Percentiles rank a stretch among this genome's conserved stretches.
Evolutionary conservation across 169 alveolate species (phyloP).

Genomic region (Cystoisospora suis): DNA sequence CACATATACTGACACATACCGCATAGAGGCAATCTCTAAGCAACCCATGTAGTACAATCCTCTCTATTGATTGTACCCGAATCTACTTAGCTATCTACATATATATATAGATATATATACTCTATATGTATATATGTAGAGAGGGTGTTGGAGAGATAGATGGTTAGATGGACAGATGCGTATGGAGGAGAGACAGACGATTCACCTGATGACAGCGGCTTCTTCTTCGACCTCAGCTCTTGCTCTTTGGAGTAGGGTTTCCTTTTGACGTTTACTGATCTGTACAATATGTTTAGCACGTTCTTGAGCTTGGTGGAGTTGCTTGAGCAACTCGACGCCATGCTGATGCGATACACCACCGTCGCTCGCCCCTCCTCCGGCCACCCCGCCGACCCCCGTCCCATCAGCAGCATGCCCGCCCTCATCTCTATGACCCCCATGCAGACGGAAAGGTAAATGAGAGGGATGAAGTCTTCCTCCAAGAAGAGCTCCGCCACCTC

Average conservation of each 20-base stretch:
- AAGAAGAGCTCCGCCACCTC: neutral
- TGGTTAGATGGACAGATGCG: neutral
- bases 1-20: too few relatives aligned
- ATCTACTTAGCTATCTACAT: neutral
- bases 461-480: conserved; percentile 27
- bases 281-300: neutral
- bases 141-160: neutral
- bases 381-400: too few relatives aligned
- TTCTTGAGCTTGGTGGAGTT: conserved; percentile 26
- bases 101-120: too few relatives aligned
- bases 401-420: too few relatives aligned
- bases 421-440: too few relatives aligned
- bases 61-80: neutral
- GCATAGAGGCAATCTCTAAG: too few relatives aligned
- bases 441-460: neutral
- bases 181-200: neutral
- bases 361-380: too few relatives aligned
- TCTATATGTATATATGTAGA: neutral
- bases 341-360: too few relatives aligned
- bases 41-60: too few relatives aligned
- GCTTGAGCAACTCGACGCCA: neutral
- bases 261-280: neutral
- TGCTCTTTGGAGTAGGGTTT: conserved; percentile 1
- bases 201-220: neutral
- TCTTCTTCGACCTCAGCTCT: conserved; percentile 10